Conservation (phyloP, 306 rosid genomes). For the Cicer pinnatifidum region DNA sequence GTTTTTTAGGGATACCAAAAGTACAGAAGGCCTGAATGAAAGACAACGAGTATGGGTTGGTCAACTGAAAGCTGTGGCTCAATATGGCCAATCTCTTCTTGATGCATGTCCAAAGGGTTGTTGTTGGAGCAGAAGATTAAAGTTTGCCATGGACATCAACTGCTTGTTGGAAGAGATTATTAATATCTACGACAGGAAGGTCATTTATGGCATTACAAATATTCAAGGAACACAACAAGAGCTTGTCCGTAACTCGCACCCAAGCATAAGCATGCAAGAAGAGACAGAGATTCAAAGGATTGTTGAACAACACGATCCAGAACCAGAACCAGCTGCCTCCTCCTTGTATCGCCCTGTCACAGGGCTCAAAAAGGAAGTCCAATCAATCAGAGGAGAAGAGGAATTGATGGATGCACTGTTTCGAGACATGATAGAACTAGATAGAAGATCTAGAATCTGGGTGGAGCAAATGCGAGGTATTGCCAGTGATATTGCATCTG, state of each 20-base stretch:
- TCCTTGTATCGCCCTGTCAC: not conserved
- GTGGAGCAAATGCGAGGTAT: constrained; percentile 26
- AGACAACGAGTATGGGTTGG: constrained; percentile 37
- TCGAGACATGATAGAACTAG: constrained; percentile 6
- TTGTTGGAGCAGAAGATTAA: not conserved
- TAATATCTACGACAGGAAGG: constrained; percentile 15
- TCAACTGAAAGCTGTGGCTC: constrained; percentile 29
- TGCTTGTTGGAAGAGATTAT: constrained; percentile 5
- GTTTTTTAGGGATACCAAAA: not conserved
- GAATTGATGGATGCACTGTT: constrained; percentile 37
- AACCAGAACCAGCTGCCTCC: not conserved
- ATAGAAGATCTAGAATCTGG: constrained; percentile 30
- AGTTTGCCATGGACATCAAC: constrained; percentile 14
- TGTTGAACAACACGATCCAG: not conserved
- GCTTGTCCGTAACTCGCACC: not conserved
- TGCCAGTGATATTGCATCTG: not conserved
- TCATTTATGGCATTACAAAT: constrained; percentile 22
- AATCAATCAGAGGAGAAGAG: constrained; percentile 17
- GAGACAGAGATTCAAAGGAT: not conserved
- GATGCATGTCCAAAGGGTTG: not conserved
- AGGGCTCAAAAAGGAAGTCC: constrained; percentile 11
- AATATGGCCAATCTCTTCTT: not conserved
- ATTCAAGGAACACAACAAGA: constrained; percentile 3
- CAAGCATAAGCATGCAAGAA: constrained; percentile 6
- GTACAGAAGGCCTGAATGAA: constrained; percentile 13